Evolutionary conservation across 768 basidiomycete species (phyloP).

Genomic region (Rhodosporidiobolus odoratus): DNA sequence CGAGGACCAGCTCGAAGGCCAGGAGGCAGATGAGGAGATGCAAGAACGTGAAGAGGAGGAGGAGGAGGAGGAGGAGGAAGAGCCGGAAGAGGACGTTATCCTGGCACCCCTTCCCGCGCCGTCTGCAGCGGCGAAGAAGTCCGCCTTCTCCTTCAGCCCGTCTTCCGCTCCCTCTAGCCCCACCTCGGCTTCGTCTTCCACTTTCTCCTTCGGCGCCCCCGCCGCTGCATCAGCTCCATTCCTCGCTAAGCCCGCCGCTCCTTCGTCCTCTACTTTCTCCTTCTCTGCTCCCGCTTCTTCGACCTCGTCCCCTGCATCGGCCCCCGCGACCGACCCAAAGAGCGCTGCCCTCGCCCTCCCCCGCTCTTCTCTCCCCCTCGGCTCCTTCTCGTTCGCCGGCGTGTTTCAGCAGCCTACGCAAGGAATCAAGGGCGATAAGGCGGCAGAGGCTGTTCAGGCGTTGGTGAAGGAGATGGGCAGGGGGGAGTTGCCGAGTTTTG

Average conservation of each 20-base stretch:
- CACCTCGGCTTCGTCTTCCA: neutral
- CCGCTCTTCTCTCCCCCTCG: neutral
- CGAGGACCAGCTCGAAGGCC: neutral
- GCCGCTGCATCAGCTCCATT: neutral
- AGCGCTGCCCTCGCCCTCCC: conserved; percentile 8
- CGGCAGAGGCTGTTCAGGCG: conserved; percentile 12
- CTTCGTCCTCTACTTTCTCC: neutral
- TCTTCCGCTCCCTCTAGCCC: neutral
- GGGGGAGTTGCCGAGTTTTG: conserved; percentile 19
- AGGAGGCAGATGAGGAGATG: neutral
- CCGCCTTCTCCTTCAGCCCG: neutral
- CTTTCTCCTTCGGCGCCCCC: neutral
- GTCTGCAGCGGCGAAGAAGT: neutral
- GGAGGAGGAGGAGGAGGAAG: neutral
- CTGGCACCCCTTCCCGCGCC: neutral
- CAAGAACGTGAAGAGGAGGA: neutral
- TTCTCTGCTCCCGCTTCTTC: neutral
- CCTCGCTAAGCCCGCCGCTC: neutral
- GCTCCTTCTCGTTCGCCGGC: conserved; percentile 1
- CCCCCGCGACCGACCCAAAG: neutral
- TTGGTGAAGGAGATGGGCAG: conserved; percentile 6
- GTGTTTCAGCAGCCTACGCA: neutral
- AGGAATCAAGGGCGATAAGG: neutral
- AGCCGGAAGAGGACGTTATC: neutral
- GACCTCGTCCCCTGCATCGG: neutral